A percentile compares a stretch with the other conserved stretches of the same genome.
These are phyloP conservation scores for Alternaria conjuncta DNA, from an alignment of 2,329 filamentous ascomycete genomes.

Conservation along the genomic window DNA sequence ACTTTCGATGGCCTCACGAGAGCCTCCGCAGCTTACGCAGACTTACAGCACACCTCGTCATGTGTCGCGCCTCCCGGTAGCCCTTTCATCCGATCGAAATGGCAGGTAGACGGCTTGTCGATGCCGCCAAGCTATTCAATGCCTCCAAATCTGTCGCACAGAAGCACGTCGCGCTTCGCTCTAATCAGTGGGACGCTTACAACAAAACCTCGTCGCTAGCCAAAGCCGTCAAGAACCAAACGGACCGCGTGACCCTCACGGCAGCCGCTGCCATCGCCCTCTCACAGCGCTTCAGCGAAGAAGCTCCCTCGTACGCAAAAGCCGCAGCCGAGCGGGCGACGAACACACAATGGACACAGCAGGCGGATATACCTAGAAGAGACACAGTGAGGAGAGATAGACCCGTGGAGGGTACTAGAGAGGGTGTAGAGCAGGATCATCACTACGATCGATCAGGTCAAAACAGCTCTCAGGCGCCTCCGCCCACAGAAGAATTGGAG, in stretches of 20 bases:
- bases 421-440: constrained; percentile 59
- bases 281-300: constrained; percentile 64
- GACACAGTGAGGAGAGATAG: constrained; percentile 35
- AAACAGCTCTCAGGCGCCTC: constrained; percentile 49
- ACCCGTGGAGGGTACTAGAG: constrained; percentile 26
- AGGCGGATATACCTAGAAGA: constrained; percentile 37
- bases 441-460: constrained; percentile 55
- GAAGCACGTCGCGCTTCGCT: constrained; percentile 65
- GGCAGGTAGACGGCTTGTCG: constrained; percentile 59
- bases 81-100: constrained; percentile 42
- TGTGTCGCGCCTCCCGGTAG: constrained; percentile 26
- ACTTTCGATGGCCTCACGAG: constrained; percentile 18
- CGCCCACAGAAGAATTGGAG: constrained; percentile 49
- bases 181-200: constrained; percentile 68
- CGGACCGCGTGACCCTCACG: constrained; percentile 66
- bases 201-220: constrained; percentile 69
- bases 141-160: constrained; percentile 54
- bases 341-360: constrained; percentile 22
- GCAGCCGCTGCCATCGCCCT: constrained; percentile 66
- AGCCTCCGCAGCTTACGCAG: constrained; percentile 4
- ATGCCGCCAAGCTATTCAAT: constrained; percentile 59
- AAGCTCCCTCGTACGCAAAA: constrained; percentile 44
- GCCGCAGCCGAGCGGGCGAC: constrained; percentile 28
- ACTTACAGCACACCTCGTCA: constrained; percentile 14
- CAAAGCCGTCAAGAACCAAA: constrained; percentile 67